phyloP scores from a whole-genome alignment of 805 yeast genomes.

The Saturnispora sanitii region DNA sequence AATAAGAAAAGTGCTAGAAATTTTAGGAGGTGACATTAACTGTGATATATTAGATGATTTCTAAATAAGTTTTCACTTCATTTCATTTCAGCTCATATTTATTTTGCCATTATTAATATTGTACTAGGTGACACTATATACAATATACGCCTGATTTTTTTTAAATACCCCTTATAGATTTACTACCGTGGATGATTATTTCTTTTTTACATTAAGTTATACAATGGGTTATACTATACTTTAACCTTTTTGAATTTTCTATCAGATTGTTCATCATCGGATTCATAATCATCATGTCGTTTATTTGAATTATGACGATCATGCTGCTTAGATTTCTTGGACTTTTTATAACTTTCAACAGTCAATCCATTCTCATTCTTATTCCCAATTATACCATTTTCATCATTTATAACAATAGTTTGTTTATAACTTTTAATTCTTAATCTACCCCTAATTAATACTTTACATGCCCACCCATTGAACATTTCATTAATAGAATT shows the following conservation, averaged over 20 bases:
- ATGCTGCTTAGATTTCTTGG: too few relatives aligned
- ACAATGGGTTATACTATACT: neutral
- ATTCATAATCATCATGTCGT: too few relatives aligned
- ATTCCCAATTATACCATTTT: slow-evolving; percentile 24
- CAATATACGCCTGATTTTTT: too few relatives aligned
- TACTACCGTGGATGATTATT: too few relatives aligned
- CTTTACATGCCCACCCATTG: slow-evolving; percentile 51
- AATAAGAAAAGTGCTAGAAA: slow-evolving; percentile 15
- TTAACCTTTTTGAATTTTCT: neutral
- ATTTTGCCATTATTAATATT: too few relatives aligned
- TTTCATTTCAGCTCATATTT: too few relatives aligned
- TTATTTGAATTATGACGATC: too few relatives aligned
- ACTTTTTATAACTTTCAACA: neutral
- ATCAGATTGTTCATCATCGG: neutral
- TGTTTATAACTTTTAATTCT: slow-evolving; percentile 72
- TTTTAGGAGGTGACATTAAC: slow-evolving; percentile 3
- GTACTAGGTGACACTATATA: too few relatives aligned
- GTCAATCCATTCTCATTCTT: neutral
- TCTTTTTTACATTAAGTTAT: too few relatives aligned
- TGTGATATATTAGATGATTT: neutral
- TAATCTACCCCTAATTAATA: slow-evolving; percentile 62
- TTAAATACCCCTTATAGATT: too few relatives aligned
- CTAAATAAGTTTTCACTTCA: neutral
- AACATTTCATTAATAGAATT: slow-evolving; percentile 51
- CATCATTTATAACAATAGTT: slow-evolving; percentile 51